Base-by-base conservation (phyloP, 352 stramenopile species). In the Phytophthora sojae region DNA sequence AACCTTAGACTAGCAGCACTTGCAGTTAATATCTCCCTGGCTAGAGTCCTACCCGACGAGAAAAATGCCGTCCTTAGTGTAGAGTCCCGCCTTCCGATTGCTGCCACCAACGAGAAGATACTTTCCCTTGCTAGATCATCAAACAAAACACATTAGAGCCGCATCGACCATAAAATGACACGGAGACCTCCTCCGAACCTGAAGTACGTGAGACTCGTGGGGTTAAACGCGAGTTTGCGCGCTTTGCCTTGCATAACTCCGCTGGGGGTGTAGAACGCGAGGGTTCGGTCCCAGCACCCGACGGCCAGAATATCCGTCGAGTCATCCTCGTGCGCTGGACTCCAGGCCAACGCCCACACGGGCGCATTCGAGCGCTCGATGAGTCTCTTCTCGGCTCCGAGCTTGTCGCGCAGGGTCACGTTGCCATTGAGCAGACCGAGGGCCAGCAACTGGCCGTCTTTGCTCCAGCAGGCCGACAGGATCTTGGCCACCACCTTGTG, bases 401-500 rank as follows among this genome's bases (percentile, higher is more conserved):
- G 77, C 56, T 96, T 96, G 81, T 99, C 94, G 6, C 93, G 82
- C 57, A 99, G 86, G n/a, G 81, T 90, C 29, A 99, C 86, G 39
- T 94, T 80, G 8, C 96, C 96, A 60, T 97, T 97, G 37, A 98
- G 82, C 26, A 98, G 75, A 0, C 96, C 96, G 5, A 99, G 79
- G 17, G 96, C 96, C 12, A 99, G 75, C 68, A 94, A 80, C 64
- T 97, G 86, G 0, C 96, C 96, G 71, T 99, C 95, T 49, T 92
- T 89, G 35, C 86, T 97, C 96, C 96, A 99, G 73, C 77, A 88
- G 49, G 90, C 92, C 21, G 89, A 95, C 29, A 98, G 69, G 58
- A 99, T 98, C 73, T 98, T 98, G 53, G 94, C 86, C 55, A 95
- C 81, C 52, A 99, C 93, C 66, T 98, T 98, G 79, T 97, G 93